Evolutionary conservation across 495 filamentous ascomycete species (phyloP).

Genomic region (Venustampulla echinocandica): DNA sequence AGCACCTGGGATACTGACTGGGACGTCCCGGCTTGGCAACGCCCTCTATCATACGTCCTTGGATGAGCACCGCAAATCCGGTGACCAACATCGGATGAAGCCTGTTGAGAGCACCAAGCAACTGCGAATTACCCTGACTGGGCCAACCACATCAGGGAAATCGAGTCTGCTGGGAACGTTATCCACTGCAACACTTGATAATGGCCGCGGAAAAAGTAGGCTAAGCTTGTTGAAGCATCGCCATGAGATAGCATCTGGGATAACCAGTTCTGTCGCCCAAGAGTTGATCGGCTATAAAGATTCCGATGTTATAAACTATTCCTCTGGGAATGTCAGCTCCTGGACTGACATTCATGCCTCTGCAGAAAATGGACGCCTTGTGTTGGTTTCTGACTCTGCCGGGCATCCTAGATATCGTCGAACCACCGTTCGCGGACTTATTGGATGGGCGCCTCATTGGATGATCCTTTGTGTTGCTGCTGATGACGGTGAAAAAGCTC

Average conservation of each 20-base stretch:
- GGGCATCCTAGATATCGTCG: slow-evolving; percentile 81
- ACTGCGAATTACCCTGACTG: slow-evolving; percentile 82
- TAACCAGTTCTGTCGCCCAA: slow-evolving; percentile 88
- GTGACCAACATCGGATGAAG: slow-evolving; percentile 2
- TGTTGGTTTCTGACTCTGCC: slow-evolving; percentile 83
- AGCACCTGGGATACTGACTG: background rate
- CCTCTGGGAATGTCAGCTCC: slow-evolving; percentile 73
- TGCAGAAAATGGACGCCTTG: slow-evolving; percentile 54
- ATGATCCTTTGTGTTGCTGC: slow-evolving; percentile 81
- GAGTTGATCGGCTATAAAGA: slow-evolving; percentile 78
- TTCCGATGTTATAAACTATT: slow-evolving; percentile 68
- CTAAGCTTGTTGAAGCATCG: slow-evolving; percentile 82
- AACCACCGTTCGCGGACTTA: slow-evolving; percentile 76
- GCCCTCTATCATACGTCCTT: too few relatives aligned
- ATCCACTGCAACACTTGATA: slow-evolving; percentile 79
- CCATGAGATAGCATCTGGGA: slow-evolving; percentile 85
- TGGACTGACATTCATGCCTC: slow-evolving; percentile 92
- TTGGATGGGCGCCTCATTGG: slow-evolving; percentile 92
- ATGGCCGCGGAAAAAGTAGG: slow-evolving; percentile 82
- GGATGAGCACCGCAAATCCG: background rate
- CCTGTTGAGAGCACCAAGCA: slow-evolving; percentile 48
- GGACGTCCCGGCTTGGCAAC: background rate
- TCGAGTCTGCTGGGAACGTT: slow-evolving; percentile 84
- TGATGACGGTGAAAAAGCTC: slow-evolving; percentile 50
- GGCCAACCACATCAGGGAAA: slow-evolving; percentile 88